These are phyloP conservation scores for Malassezia equina DNA, from an alignment of 1,284 basidiomycete genomes.

Conservation along the genomic window DNA sequence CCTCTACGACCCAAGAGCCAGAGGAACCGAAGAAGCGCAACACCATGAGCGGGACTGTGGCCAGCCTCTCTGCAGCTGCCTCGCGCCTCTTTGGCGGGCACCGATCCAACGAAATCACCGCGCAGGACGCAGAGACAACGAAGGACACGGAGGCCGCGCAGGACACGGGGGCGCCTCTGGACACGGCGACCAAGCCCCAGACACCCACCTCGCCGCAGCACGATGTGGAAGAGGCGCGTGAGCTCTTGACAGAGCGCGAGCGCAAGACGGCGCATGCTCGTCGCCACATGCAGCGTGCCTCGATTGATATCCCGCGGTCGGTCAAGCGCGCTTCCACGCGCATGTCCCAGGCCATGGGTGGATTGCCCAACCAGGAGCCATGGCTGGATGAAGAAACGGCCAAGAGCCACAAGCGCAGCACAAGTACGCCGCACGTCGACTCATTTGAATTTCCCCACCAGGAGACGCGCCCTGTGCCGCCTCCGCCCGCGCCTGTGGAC, in stretches of 20 bases:
- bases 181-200: constrained; percentile 4
- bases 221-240: constrained; percentile 12
- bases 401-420: not conserved
- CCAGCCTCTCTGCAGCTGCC: constrained; percentile 12
- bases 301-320: constrained; percentile 15
- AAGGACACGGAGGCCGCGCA: not conserved
- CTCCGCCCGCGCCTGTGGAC: not conserved
- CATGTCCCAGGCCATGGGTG: constrained; percentile 5
- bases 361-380: not conserved
- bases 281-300: constrained; percentile 14
- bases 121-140: not conserved
- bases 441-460: not conserved
- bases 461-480: not conserved
- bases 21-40: not conserved
- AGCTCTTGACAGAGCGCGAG: constrained; percentile 9
- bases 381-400: not conserved
- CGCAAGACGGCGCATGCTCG: constrained; percentile 3
- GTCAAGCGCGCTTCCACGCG: constrained; percentile 15
- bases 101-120: not conserved
- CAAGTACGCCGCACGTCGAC: not conserved
- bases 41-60: constrained; percentile 7
- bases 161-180: not conserved
- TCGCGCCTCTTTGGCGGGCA: constrained; percentile 14
- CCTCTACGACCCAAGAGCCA: not conserved
- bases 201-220: constrained; percentile 8